Conservation (phyloP, 1,284 basidiomycete species). For the Leccinum variabile region DNA sequence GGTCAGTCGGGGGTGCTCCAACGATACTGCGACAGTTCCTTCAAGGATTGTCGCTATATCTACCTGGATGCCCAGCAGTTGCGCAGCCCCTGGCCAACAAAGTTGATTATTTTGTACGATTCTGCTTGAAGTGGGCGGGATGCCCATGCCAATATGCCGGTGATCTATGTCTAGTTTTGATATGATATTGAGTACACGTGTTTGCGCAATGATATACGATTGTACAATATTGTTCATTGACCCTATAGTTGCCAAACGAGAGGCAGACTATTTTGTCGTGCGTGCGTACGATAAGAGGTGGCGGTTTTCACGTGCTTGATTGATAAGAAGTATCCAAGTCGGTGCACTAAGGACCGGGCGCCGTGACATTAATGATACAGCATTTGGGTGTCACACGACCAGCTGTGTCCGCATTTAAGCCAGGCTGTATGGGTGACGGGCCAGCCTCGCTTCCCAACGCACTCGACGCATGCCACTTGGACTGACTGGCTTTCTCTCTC, state of each 20-base stretch:
- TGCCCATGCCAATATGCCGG: not conserved
- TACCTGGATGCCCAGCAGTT: conserved; percentile 48
- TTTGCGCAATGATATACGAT: not conserved
- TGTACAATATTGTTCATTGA: not conserved
- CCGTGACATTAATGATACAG: conserved; percentile 5
- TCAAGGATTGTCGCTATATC: conserved; percentile 39
- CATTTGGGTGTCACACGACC: not conserved
- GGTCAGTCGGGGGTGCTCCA: conserved; percentile 53
- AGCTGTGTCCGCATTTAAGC: not conserved
- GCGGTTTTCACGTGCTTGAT: not conserved
- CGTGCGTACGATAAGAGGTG: not conserved
- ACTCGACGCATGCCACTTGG: conserved; percentile 7
- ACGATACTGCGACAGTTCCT: conserved; percentile 38
- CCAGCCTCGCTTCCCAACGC: conserved; percentile 5
- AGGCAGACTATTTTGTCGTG: conserved; percentile 9
- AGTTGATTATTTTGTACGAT: conserved; percentile 47
- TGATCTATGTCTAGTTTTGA: not conserved
- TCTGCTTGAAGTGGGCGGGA: conserved; percentile 14
- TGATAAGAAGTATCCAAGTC: not conserved
- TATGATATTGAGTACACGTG: conserved; percentile 12
- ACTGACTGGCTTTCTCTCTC: not conserved
- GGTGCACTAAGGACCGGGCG: not conserved
- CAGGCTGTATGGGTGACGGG: conserved; percentile 10
- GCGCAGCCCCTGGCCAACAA: conserved; percentile 52
- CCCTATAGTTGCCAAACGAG: conserved; percentile 1